Conservation (phyloP, 208 protist genomes). For the Trypanosoma scelopori region DNA sequence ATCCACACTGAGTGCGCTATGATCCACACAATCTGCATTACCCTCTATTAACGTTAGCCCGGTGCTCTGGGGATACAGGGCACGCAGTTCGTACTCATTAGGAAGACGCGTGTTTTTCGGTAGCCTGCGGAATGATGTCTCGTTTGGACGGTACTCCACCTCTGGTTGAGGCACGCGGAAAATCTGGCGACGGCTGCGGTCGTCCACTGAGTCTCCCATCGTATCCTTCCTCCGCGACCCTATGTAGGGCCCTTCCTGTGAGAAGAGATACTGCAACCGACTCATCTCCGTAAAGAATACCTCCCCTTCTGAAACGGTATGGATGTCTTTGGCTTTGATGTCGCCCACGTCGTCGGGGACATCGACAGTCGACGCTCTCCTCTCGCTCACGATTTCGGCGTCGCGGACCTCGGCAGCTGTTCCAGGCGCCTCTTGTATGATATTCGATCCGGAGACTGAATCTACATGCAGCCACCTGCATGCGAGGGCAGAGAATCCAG, state of each 20-base stretch:
- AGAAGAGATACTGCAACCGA: constrained; percentile 75
- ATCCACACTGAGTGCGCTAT: constrained; percentile 66
- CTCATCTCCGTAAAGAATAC: constrained; percentile 56
- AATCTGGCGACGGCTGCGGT: constrained; percentile 55
- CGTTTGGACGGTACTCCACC: constrained; percentile 62
- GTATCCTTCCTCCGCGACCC: constrained; percentile 66
- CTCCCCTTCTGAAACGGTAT: constrained; percentile 41
- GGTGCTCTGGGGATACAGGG: constrained; percentile 77
- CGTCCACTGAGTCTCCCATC: constrained; percentile 34
- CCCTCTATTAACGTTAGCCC: constrained; percentile 62
- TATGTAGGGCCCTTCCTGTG: constrained; percentile 82
- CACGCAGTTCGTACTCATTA: constrained; percentile 82
- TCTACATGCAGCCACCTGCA: neutral
- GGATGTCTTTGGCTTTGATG: constrained; percentile 45
- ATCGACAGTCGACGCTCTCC: constrained; percentile 4
- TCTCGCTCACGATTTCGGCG: constrained; percentile 63
- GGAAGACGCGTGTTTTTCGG: constrained; percentile 71
- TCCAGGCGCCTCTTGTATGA: neutral
- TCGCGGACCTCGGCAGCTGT: constrained; percentile 3
- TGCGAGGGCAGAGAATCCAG: neutral
- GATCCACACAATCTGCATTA: constrained; percentile 79
- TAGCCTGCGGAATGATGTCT: constrained; percentile 80
- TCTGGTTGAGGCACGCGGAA: constrained; percentile 73
- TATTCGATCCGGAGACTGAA: neutral
- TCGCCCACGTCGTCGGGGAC: constrained; percentile 13